These are phyloP conservation scores for Calonectria honghensis DNA, from an alignment of 2,329 filamentous ascomycete species.

Conservation along the genomic window DNA sequence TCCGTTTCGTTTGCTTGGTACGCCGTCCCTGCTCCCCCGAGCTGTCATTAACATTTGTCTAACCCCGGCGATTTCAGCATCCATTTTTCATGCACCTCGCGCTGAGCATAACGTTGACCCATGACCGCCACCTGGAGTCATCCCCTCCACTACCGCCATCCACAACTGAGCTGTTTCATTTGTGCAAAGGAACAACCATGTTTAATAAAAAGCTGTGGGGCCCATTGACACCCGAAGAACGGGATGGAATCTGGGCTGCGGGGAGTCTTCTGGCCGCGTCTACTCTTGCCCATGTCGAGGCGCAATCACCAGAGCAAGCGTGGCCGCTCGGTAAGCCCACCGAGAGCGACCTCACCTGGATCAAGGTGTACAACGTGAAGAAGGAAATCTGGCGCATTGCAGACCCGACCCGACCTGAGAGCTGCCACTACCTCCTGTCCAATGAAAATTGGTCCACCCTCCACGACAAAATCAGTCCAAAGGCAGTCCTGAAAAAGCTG, in stretches of 20 bases:
- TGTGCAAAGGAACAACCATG: conserved; percentile 5
- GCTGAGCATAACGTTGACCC: conserved; percentile 6
- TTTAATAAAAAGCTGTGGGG: conserved; percentile 12
- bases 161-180: conserved; percentile 6
- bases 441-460: neutral
- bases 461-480: neutral
- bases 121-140: conserved; percentile 15
- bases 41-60: neutral
- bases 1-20: conserved; percentile 14
- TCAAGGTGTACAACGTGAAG: conserved; percentile 3
- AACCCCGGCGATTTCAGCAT: neutral
- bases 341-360: neutral
- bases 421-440: conserved; percentile 5
- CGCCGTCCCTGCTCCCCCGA: neutral
- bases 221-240: neutral
- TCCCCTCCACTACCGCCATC: conserved; percentile 6
- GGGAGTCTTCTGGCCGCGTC: neutral
- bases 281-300: conserved; percentile 5
- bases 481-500: neutral
- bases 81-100: conserved; percentile 14
- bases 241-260: conserved; percentile 18
- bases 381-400: conserved; percentile 22
- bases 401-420: conserved; percentile 7
- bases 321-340: conserved; percentile 12
- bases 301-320: neutral